Base-by-base conservation (phyloP, 306 rosid genomes). In the Sophora flavescens region DNA sequence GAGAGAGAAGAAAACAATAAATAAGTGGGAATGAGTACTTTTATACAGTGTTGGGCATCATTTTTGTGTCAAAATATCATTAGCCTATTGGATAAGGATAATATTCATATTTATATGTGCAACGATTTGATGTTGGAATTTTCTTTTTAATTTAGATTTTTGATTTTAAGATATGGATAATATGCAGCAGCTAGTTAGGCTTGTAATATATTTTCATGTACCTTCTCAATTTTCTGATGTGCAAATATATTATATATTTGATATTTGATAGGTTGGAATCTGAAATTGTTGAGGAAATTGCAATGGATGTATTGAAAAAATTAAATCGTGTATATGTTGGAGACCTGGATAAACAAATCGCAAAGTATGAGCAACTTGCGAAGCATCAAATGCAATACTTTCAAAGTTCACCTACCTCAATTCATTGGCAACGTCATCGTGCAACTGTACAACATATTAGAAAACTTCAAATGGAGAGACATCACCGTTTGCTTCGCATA, bases 271-370 rank as follows among this genome's bases (percentile, higher is more conserved):
- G 22, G 22, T 22, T 22, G 22, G 22, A 22, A 22, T 22, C 22
- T 22, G 22, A 22, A 22, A 22, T 22, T 22, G 22, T 22, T 22
- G 22, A 22, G 22, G 22, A 22, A 22, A 22, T 22, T 22, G 22
- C 22, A 0, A 22, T 22, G 74, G 80, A 67, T 67, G 84, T 80
- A 16, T 1, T 80, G 57, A 44, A 67, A 48, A 74, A 74, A 36
- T 22, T 80, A 36, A 65, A 80, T n/a, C 63, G 57, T 11, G 70
- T 50, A 28, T 59, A 45, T 13, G 76, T 66, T 35, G 75, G 80
- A 4, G 80, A 80, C 9, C 14, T 74, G 4, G 70, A 74, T 13
- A 6, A 36, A 8, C 4, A 80, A 51, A 80, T 80, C 15, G 60
- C 45, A 0, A 74, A 8, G 52, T 59, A 66, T 4, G 71, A 58